Evolutionary conservation across 2,329 filamentous ascomycete species (phyloP).

Genomic region (Aspergillus novoparasiticus): DNA sequence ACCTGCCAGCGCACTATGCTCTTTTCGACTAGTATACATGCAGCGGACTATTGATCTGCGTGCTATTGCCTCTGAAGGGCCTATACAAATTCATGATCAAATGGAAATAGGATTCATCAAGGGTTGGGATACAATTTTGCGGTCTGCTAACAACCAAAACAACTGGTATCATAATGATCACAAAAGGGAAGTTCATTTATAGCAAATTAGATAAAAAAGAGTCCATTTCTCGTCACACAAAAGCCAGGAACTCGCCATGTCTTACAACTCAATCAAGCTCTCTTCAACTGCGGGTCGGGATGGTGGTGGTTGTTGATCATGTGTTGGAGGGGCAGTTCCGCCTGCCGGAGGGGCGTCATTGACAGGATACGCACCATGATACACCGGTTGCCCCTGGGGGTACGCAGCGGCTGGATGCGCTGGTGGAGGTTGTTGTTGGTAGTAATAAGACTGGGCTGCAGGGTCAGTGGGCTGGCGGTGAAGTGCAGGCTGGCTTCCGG

Average conservation of each 20-base stretch:
- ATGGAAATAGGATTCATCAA: not conserved
- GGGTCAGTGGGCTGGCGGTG: slow-evolving; percentile 21
- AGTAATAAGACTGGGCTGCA: slow-evolving; percentile 23
- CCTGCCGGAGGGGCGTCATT: slow-evolving; percentile 23
- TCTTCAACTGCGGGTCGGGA: slow-evolving; percentile 31
- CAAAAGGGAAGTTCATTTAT: slow-evolving; percentile 9
- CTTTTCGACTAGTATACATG: not conserved
- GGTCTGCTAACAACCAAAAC: slow-evolving; percentile 23
- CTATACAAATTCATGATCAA: not conserved
- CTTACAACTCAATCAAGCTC: slow-evolving; percentile 35
- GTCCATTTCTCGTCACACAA: slow-evolving; percentile 14
- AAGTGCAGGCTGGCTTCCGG: slow-evolving; percentile 11
- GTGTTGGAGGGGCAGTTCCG: slow-evolving; percentile 17
- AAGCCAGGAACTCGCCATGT: not conserved
- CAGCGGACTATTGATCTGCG: not conserved
- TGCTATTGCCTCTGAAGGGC: not conserved
- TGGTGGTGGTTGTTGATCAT: slow-evolving; percentile 24
- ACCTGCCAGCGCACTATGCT: not conserved
- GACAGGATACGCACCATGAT: slow-evolving; percentile 20
- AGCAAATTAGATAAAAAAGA: not conserved
- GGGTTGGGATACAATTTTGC: slow-evolving; percentile 8
- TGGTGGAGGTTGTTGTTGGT: slow-evolving; percentile 21
- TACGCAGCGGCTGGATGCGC: slow-evolving; percentile 15
- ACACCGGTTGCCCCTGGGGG: slow-evolving; percentile 13
- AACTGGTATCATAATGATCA: slow-evolving; percentile 31